Conservation (phyloP, 495 filamentous ascomycete species). For the Beverwykella pulmonaria region DNA sequence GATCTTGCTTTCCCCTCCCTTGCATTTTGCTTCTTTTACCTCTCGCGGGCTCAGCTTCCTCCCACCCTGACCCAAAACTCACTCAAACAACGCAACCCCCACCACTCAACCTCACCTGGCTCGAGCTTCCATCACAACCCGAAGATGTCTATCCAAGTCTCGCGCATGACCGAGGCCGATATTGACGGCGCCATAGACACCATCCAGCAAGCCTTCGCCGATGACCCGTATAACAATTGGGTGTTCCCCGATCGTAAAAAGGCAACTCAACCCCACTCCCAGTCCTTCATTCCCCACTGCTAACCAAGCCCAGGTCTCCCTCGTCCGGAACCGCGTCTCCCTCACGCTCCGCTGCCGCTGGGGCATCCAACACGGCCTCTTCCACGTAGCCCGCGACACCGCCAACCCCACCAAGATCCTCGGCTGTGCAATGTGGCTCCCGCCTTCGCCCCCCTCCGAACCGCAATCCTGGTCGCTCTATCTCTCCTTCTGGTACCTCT, state of each 20-base stretch:
- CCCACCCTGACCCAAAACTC: too few relatives aligned
- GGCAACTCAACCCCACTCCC: slow-evolving; percentile 39
- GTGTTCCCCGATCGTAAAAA: slow-evolving; percentile 58
- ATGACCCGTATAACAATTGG: slow-evolving; percentile 69
- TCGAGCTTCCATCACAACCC: too few relatives aligned
- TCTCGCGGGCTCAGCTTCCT: too few relatives aligned
- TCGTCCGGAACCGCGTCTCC: slow-evolving; percentile 62
- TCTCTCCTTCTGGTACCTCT: slow-evolving; percentile 61
- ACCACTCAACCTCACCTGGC: too few relatives aligned
- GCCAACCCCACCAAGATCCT: slow-evolving; percentile 50
- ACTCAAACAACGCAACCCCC: too few relatives aligned
- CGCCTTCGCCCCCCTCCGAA: slow-evolving; percentile 50
- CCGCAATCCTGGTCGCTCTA: slow-evolving; percentile 58
- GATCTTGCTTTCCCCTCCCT: background rate
- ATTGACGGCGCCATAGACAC: slow-evolving; percentile 63
- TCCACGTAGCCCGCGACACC: slow-evolving; percentile 63
- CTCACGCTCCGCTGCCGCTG: slow-evolving; percentile 63
- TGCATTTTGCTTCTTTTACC: background rate
- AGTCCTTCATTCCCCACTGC: slow-evolving; percentile 1
- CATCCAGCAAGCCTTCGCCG: slow-evolving; percentile 62
- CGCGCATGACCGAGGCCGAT: slow-evolving; percentile 58
- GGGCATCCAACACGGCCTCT: slow-evolving; percentile 64
- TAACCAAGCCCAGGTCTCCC: slow-evolving; percentile 53
- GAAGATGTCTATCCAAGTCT: slow-evolving; percentile 52
- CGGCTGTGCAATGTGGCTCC: slow-evolving; percentile 67